phyloP scores from a whole-genome alignment of 768 basidiomycete genomes.

The Collybia nuda region DNA sequence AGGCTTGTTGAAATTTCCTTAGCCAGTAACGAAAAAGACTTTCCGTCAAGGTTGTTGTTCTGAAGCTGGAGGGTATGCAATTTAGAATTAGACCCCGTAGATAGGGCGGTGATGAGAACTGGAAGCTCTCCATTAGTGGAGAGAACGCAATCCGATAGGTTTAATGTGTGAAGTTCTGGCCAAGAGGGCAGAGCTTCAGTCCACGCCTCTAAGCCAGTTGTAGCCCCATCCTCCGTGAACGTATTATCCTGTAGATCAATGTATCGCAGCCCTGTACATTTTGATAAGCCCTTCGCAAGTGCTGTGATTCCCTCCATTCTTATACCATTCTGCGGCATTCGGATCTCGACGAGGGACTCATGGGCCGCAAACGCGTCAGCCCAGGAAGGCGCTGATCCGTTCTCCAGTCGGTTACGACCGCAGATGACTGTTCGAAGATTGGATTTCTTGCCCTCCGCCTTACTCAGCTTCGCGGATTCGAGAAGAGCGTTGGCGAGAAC shows the following conservation, averaged over 20 bases:
- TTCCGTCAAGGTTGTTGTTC: slow-evolving; percentile 85
- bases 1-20: slow-evolving; percentile 62
- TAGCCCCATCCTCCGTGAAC: slow-evolving; percentile 62
- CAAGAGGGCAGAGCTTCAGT: slow-evolving; percentile 67
- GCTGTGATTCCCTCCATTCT: slow-evolving; percentile 86
- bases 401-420: slow-evolving; percentile 94
- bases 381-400: slow-evolving; percentile 82
- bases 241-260: slow-evolving; percentile 95
- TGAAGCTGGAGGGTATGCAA: slow-evolving; percentile 80
- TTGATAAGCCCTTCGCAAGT: slow-evolving; percentile 72
- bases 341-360: slow-evolving; percentile 76
- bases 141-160: slow-evolving; percentile 91
- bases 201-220: slow-evolving; percentile 52
- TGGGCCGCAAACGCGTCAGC: slow-evolving; percentile 88
- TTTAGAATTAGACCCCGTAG: slow-evolving; percentile 68
- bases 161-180: slow-evolving; percentile 72
- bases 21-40: slow-evolving; percentile 68
- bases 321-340: slow-evolving; percentile 98
- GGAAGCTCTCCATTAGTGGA: slow-evolving; percentile 81
- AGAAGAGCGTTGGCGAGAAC: slow-evolving; percentile 84
- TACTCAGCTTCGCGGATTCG: slow-evolving; percentile 69
- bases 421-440: slow-evolving; percentile 82
- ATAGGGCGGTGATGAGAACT: slow-evolving; percentile 57
- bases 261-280: slow-evolving; percentile 63
- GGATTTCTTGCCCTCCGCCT: slow-evolving; percentile 65